phyloP scores from a whole-genome alignment of 306 rosid species.

The Senna tora region DNA sequence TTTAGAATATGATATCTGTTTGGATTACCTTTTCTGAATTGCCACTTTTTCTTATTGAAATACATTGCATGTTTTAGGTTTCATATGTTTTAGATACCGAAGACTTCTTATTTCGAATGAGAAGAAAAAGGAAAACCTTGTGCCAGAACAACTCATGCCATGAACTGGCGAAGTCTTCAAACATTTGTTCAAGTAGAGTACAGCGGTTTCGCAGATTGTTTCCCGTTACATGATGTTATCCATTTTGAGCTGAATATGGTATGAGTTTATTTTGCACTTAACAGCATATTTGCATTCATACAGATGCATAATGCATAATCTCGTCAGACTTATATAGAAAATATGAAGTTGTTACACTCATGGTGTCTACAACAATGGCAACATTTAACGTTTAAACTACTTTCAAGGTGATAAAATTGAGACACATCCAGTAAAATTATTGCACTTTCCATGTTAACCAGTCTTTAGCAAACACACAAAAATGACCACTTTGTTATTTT shows the following conservation, averaged over 20 bases:
- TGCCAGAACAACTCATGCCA: constrained; percentile 49
- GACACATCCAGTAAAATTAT: too few species aligned
- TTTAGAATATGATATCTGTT: constrained; percentile 20
- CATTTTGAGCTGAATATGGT: constrained; percentile 69
- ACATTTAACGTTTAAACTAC: neutral
- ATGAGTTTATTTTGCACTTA: constrained; percentile 35
- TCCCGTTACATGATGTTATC: constrained; percentile 53
- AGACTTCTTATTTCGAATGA: constrained; percentile 72
- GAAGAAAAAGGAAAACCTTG: constrained; percentile 57
- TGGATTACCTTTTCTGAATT: constrained; percentile 38
- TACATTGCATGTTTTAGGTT: constrained; percentile 63
- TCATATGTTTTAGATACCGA: constrained; percentile 97
- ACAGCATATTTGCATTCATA: neutral
- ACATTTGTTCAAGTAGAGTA: constrained; percentile 57
- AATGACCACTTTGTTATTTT: constrained; percentile 20
- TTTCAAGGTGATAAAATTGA: neutral
- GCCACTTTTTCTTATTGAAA: constrained; percentile 22
- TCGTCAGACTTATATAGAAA: neutral
- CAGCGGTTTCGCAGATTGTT: constrained; percentile 71
- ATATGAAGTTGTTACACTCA: neutral
- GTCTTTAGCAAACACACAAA: neutral
- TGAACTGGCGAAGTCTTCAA: constrained; percentile 55
- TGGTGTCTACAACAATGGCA: neutral
- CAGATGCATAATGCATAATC: neutral
- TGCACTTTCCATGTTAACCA: neutral